Evolutionary conservation across 352 stramenopile genomes (phyloP).

Genomic region (Globisporangium yorkense): DNA sequence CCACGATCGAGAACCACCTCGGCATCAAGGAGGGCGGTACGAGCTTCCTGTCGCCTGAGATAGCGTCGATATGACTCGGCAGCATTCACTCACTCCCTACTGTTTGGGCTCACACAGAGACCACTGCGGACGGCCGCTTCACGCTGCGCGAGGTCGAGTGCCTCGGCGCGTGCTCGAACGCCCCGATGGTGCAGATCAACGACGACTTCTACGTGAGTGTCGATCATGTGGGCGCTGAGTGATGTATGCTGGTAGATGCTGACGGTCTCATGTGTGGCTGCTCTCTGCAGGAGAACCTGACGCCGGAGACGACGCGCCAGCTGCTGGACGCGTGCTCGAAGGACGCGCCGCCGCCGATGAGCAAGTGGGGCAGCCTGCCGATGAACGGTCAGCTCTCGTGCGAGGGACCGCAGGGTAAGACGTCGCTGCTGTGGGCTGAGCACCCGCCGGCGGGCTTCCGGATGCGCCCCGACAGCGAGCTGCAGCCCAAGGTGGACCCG

Average conservation of each 20-base stretch:
- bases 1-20: slow-evolving; percentile 96
- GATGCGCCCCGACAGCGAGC: slow-evolving; percentile 87
- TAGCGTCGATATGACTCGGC: too few species aligned
- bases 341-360: slow-evolving; percentile 91
- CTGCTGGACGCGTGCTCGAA: slow-evolving; percentile 96
- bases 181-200: slow-evolving; percentile 99
- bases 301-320: slow-evolving; percentile 94
- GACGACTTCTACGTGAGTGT: slow-evolving; percentile 92
- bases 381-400: slow-evolving; percentile 99
- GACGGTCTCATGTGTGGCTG: not conserved
- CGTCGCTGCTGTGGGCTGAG: slow-evolving; percentile 86
- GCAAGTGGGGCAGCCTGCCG: slow-evolving; percentile 97
- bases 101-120: slow-evolving; percentile 28
- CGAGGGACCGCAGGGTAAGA: slow-evolving; percentile 97
- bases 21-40: slow-evolving; percentile 95
- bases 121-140: slow-evolving; percentile 74
- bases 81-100: not conserved
- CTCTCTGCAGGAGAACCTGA: slow-evolving; percentile 94
- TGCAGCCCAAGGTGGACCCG: slow-evolving; percentile 93
- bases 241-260: too few species aligned
- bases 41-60: too few species aligned
- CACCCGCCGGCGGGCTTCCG: slow-evolving; percentile 79
- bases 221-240: too few species aligned
- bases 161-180: slow-evolving; percentile 98
- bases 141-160: slow-evolving; percentile 99